Evolutionary conservation across 768 basidiomycete genomes (phyloP), one percentile per base, ranked within the genome.

Genomic region (Ephemerocybe angulata): DNA sequence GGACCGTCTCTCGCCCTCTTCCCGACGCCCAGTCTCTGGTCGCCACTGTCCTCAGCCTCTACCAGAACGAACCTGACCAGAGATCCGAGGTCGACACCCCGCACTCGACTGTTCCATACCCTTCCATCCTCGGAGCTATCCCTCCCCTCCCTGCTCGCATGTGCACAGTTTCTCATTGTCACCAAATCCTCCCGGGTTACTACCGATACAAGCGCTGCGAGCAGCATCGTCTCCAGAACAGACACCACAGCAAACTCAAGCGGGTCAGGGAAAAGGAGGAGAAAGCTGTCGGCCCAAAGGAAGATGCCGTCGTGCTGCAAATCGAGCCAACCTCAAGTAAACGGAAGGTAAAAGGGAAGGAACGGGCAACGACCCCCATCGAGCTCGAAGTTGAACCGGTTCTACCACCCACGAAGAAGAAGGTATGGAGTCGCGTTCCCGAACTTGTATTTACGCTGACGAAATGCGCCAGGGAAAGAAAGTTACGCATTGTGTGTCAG

Each of bases 161-260:
- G 76, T 82, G 81, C 59, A 82, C 78, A 5, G 80, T 83, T 21
- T 81, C 79, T 25, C 82, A 82, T 60, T 83, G 82, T 52, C 79
- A 79, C 62, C 73, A 72, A 47, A 67, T 81, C 41, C 72, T 83
- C 2, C 76, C 78, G 0, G 72, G 72, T 0, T 64, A 68, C 24
- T 80, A 82, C 62, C 67, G 70, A 12, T 83, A 68, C 64, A 78
- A 80, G 52, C 77, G 80, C 30, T 83, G 82, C 64, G 82, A 82
- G 57, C 73, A 76, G 54, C 82, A 83, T 53, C 73, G 81, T 2
- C 57, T 78, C n/a, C 82, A 82, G 64, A 82, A 82, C 54, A 70
- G 80, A 41, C 72, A 76, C 53, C 80, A 82, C 57, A 78, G 76
- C 58, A 71, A 75, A 56, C 70, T 82, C 44, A 81, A 82, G 62